Conservation (phyloP, 1,284 basidiomycete genomes). For the Entoloma clypeatum region DNA sequence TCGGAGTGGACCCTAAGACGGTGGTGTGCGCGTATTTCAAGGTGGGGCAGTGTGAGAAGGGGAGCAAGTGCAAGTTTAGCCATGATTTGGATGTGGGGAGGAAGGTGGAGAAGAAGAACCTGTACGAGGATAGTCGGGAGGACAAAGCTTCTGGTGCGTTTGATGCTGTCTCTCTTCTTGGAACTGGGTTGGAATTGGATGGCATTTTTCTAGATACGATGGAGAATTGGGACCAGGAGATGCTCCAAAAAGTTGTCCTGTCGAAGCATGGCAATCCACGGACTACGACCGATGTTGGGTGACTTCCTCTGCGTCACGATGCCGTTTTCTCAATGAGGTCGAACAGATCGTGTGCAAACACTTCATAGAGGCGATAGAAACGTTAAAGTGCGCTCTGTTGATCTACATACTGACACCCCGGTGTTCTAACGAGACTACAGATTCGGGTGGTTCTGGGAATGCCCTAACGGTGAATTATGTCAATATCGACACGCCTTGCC, state of each 20-base stretch:
- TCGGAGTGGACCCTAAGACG: constrained; percentile 94
- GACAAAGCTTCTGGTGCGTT: constrained; percentile 70
- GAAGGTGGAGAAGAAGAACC: constrained; percentile 94
- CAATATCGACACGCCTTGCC: constrained; percentile 96
- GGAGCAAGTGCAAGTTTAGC: constrained; percentile 92
- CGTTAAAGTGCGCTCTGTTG: constrained; percentile 52
- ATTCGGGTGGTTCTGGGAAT: constrained; percentile 94
- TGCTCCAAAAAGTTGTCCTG: constrained; percentile 80
- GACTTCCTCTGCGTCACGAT: constrained; percentile 9
- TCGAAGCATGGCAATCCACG: constrained; percentile 90
- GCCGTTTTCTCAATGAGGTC: constrained; percentile 4
- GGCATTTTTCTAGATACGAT: constrained; percentile 71
- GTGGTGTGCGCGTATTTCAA: constrained; percentile 88
- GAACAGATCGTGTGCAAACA: constrained; percentile 92
- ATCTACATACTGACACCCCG: constrained; percentile 4
- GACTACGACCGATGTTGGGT: constrained; percentile 84
- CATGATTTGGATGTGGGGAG: constrained; percentile 87
- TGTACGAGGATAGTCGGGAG: constrained; percentile 89
- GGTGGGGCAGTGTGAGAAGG: constrained; percentile 87
- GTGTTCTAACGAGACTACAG: constrained; percentile 34
- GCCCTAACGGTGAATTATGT: constrained; percentile 84
- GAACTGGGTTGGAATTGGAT: constrained; percentile 7
- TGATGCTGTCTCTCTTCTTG: neutral
- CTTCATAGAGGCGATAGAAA: constrained; percentile 97
- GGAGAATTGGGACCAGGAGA: constrained; percentile 98